Percentiles rank a stretch among this genome's conserved stretches.
phyloP scores from a whole-genome alignment of 495 filamentous ascomycete species.

The Saxophila tyrrhenica region DNA sequence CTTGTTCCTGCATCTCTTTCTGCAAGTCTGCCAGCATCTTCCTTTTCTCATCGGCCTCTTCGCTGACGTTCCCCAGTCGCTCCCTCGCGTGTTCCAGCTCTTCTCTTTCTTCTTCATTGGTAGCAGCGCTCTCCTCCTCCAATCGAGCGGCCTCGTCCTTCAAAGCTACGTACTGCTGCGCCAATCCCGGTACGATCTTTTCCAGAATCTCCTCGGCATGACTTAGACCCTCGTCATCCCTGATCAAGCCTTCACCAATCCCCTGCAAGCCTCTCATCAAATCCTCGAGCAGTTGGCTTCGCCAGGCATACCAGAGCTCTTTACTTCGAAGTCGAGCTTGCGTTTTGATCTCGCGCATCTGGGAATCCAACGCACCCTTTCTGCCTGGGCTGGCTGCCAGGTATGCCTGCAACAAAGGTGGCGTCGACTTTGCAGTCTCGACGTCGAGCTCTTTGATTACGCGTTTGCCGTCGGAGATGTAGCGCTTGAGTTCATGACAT shows the following conservation, averaged over 20 bases:
- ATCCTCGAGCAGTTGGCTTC: slow-evolving; percentile 77
- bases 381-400: slow-evolving; percentile 75
- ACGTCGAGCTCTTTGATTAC: slow-evolving; percentile 81
- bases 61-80: slow-evolving; percentile 51
- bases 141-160: slow-evolving; percentile 51
- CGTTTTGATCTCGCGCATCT: slow-evolving; percentile 93
- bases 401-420: slow-evolving; percentile 84
- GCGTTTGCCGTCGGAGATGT: slow-evolving; percentile 79
- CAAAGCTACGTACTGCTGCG: slow-evolving; percentile 46
- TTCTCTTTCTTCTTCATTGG: slow-evolving; percentile 66
- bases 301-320: slow-evolving; percentile 96
- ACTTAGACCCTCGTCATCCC: slow-evolving; percentile 56
- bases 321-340: slow-evolving; percentile 82
- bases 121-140: slow-evolving; percentile 58
- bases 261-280: slow-evolving; percentile 66
- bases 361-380: slow-evolving; percentile 78
- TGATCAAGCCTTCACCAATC: slow-evolving; percentile 62
- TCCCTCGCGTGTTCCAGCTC: slow-evolving; percentile 58
- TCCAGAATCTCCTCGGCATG: slow-evolving; percentile 57
- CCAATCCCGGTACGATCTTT: slow-evolving; percentile 51
- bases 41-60: slow-evolving; percentile 57
- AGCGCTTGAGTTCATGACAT: slow-evolving; percentile 86
- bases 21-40: slow-evolving; percentile 53
- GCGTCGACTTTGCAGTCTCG: slow-evolving; percentile 77
- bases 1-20: slow-evolving; percentile 49